These are phyloP conservation scores for Aspergillus haitiensis DNA, from an alignment of 495 filamentous ascomycete genomes.

Conservation along the genomic window DNA sequence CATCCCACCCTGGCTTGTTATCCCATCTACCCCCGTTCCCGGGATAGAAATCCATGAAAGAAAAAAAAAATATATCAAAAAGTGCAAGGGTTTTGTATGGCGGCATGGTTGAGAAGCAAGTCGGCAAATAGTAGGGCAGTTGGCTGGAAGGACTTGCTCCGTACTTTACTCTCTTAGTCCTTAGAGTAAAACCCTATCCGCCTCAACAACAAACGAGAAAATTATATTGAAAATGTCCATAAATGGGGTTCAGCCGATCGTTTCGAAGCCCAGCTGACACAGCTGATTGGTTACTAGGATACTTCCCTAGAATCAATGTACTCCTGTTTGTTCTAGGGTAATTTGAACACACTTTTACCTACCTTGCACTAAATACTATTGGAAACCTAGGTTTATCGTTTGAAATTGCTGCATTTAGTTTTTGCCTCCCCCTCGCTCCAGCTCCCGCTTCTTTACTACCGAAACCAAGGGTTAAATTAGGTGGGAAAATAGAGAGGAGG, in stretches of 20 bases:
- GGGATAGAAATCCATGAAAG: background rate
- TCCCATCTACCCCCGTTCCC: background rate
- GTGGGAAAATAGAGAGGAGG: background rate
- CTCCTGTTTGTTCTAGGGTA: background rate
- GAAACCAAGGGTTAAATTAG: background rate
- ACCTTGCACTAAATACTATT: background rate
- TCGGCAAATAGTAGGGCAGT: constrained; percentile 1
- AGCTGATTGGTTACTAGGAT: background rate
- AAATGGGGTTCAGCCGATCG: constrained; percentile 1
- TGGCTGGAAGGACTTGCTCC: background rate
- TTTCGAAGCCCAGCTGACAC: background rate
- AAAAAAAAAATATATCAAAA: too few relatives aligned
- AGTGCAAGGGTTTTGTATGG: background rate
- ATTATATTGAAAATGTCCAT: background rate
- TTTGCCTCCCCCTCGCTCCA: background rate
- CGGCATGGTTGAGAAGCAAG: background rate
- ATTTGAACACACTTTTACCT: background rate
- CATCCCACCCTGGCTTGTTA: background rate
- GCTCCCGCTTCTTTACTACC: background rate
- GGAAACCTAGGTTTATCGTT: background rate
- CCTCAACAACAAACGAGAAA: background rate
- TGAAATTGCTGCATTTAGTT: background rate
- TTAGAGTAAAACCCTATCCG: constrained; percentile 1
- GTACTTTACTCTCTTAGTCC: constrained; percentile 3
- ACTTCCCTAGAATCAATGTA: background rate